These are phyloP conservation scores for Cyamopsis tetragonoloba DNA, from an alignment of 306 rosid species.

Conservation along the genomic window DNA sequence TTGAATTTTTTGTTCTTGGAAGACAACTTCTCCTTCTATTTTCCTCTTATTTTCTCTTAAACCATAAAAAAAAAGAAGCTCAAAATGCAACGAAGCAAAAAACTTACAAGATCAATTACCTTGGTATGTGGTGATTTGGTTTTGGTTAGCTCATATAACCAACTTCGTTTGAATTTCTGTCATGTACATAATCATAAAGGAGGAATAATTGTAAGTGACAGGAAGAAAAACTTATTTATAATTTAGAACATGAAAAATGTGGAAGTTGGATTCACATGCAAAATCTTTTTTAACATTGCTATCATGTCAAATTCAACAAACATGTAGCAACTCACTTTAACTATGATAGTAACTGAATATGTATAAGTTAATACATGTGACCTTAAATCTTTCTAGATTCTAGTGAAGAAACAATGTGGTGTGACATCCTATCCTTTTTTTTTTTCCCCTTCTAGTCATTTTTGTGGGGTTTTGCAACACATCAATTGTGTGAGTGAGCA, in stretches of 20 bases:
- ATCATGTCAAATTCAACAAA: constrained; percentile 20
- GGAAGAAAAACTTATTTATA: neutral
- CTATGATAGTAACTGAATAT: neutral
- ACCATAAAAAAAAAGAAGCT: too few relatives aligned
- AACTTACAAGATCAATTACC: constrained; percentile 7
- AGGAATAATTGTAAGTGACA: too few relatives aligned
- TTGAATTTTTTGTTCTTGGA: too few relatives aligned
- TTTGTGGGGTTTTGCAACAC: neutral
- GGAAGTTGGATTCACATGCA: neutral
- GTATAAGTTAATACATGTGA: constrained; percentile 2
- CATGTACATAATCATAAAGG: neutral
- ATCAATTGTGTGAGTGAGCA: neutral
- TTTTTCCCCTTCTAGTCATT: neutral
- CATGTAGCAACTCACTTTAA: constrained; percentile 1
- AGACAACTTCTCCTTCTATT: too few relatives aligned
- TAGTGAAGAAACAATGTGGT: constrained; percentile 1
- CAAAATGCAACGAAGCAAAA: neutral
- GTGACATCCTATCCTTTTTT: constrained; percentile 5
- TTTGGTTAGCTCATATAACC: neutral
- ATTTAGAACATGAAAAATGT: neutral
- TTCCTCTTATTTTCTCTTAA: too few relatives aligned
- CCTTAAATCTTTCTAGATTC: neutral
- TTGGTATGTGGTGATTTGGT: neutral
- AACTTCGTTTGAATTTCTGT: too few relatives aligned
- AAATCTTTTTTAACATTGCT: neutral